phyloP scores from a whole-genome alignment of 2,329 filamentous ascomycete genomes.

The Ilyonectria sp. region DNA sequence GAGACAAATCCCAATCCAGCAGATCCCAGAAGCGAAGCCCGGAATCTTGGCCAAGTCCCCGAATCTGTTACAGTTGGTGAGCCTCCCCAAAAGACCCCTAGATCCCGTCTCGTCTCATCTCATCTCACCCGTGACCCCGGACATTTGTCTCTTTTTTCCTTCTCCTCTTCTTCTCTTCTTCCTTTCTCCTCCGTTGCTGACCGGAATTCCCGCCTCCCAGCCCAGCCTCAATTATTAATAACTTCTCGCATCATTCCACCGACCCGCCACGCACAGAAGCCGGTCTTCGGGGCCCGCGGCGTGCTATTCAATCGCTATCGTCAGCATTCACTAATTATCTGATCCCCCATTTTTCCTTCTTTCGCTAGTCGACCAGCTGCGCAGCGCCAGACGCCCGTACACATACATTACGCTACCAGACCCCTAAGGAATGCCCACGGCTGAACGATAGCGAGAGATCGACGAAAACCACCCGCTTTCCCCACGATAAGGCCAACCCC shows the following conservation, averaged over 20 bases:
- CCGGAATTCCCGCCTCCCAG: constrained; percentile 1
- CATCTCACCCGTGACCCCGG: constrained; percentile 18
- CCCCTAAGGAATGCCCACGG: constrained; percentile 39
- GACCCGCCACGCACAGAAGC: constrained; percentile 33
- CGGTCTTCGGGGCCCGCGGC: constrained; percentile 29
- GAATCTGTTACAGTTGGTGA: constrained; percentile 7
- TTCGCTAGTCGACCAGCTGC: constrained; percentile 19
- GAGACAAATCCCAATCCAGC: constrained; percentile 5
- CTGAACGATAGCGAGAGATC: constrained; percentile 38
- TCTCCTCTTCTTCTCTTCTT: background rate
- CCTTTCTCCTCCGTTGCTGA: constrained; percentile 15
- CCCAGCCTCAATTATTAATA: constrained; percentile 28
- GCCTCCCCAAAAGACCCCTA: constrained; percentile 21
- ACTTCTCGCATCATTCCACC: constrained; percentile 14
- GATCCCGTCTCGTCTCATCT: constrained; percentile 32
- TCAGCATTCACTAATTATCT: constrained; percentile 20
- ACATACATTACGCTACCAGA: constrained; percentile 10
- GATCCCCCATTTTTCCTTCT: constrained; percentile 34
- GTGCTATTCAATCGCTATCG: constrained; percentile 5
- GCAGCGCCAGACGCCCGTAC: constrained; percentile 18
- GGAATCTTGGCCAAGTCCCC: constrained; percentile 11
- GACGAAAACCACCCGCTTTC: constrained; percentile 34
- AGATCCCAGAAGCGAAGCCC: background rate
- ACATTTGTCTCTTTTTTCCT: background rate
- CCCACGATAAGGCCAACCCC: constrained; percentile 16